phyloP scores from a whole-genome alignment of 2,329 filamentous ascomycete species.

The Fonsecaea erecta region DNA sequence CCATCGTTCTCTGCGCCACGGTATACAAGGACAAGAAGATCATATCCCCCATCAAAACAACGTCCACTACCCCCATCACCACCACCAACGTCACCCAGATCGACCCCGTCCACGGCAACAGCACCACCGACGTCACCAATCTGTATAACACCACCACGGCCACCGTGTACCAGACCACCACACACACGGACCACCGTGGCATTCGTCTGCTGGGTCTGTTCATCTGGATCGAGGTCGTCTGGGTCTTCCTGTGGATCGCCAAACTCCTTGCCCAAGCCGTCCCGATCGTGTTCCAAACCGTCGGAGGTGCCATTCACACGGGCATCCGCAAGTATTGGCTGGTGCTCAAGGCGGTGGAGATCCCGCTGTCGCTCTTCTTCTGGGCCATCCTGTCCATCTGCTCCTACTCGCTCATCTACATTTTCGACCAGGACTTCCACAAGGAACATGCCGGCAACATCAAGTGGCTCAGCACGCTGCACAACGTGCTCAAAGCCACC shows the following conservation, averaged over 20 bases:
- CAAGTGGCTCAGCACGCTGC: slow-evolving; percentile 25
- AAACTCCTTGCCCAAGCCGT: slow-evolving; percentile 27
- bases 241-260: slow-evolving; percentile 29
- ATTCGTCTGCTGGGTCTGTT: slow-evolving; percentile 30
- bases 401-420: slow-evolving; percentile 25
- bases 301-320: slow-evolving; percentile 23
- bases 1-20: slow-evolving; percentile 29
- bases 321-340: slow-evolving; percentile 29
- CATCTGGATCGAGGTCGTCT: slow-evolving; percentile 32
- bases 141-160: slow-evolving; percentile 21
- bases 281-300: slow-evolving; percentile 25
- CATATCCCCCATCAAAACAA: slow-evolving; percentile 9
- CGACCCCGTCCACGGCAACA: slow-evolving; percentile 1
- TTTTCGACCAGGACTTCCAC: slow-evolving; percentile 26
- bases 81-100: slow-evolving; percentile 22
- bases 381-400: slow-evolving; percentile 25
- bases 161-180: slow-evolving; percentile 13
- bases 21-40: slow-evolving; percentile 38
- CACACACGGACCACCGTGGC: slow-evolving; percentile 6
- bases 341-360: slow-evolving; percentile 28
- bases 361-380: slow-evolving; percentile 30
- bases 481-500: slow-evolving; percentile 29
- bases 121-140: slow-evolving; percentile 5
- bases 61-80: slow-evolving; percentile 11
- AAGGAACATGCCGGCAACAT: slow-evolving; percentile 20